Percentiles rank a stretch among this genome's conserved stretches.
These are phyloP conservation scores for Kodamaea sagamina DNA, from an alignment of 805 yeast species.

Conservation along the genomic window DNA sequence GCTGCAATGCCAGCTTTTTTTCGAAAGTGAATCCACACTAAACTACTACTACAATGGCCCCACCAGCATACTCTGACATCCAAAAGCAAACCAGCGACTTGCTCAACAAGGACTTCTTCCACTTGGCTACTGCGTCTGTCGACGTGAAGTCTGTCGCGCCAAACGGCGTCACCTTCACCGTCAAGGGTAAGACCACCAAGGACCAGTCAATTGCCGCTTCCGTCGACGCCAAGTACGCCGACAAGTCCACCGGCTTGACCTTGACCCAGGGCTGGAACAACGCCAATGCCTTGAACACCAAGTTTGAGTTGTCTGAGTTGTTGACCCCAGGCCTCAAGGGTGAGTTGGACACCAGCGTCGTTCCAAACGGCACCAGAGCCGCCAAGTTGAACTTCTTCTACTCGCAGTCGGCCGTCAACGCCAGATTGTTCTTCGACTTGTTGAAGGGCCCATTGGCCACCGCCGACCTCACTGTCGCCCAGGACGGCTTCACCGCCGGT, in stretches of 20 bases:
- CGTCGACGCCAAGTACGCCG: constrained; percentile 88
- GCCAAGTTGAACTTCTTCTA: constrained; percentile 89
- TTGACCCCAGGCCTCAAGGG: constrained; percentile 94
- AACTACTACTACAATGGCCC: constrained; percentile 42
- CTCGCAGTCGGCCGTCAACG: constrained; percentile 89
- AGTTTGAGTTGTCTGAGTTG: constrained; percentile 87
- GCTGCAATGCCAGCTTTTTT: constrained; percentile 3
- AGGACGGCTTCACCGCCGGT: constrained; percentile 96
- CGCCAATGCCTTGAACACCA: constrained; percentile 87
- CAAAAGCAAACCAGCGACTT: constrained; percentile 91
- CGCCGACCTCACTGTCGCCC: constrained; percentile 93
- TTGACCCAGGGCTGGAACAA: constrained; percentile 98
- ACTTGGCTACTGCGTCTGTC: constrained; percentile 80
- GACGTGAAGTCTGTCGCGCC: constrained; percentile 93
- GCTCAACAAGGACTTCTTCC: constrained; percentile 90
- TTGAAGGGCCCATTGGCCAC: constrained; percentile 94
- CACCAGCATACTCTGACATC: constrained; percentile 91
- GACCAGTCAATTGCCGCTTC: constrained; percentile 83
- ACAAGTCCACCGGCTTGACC: constrained; percentile 89
- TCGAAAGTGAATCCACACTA: neutral
- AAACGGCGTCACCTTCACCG: constrained; percentile 92
- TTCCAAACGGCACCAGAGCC: constrained; percentile 81
- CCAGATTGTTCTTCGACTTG: constrained; percentile 92
- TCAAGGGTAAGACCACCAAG: constrained; percentile 84
- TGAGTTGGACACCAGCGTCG: constrained; percentile 82